A percentile compares a stretch with the other conserved stretches of the same genome.
These are phyloP conservation scores for Panicum miliaceum DNA, from an alignment of 176 grass and related monocot genomes.

Conservation along the genomic window DNA sequence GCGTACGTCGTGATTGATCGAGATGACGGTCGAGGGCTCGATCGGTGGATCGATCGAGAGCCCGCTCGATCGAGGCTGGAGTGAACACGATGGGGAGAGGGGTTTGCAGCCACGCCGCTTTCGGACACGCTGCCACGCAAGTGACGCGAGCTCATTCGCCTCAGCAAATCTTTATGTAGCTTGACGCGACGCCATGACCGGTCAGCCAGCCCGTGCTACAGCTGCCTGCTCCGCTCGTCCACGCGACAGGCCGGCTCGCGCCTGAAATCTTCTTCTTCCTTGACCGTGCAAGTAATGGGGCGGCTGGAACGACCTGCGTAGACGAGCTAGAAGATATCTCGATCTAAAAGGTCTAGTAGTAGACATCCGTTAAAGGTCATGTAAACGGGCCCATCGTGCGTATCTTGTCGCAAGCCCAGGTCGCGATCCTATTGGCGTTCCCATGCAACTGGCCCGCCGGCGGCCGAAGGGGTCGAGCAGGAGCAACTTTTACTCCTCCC, in stretches of 20 bases:
- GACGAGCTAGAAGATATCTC: neutral
- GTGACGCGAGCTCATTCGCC: constrained; percentile 10
- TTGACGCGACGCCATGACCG: constrained; percentile 44
- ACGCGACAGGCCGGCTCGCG: neutral
- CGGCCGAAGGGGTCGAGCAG: constrained; percentile 18
- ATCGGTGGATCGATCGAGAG: neutral
- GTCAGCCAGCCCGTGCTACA: neutral
- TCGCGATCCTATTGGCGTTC: constrained; percentile 15
- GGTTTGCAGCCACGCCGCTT: neutral
- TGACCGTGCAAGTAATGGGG: constrained; percentile 28
- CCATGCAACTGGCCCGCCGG: constrained; percentile 37
- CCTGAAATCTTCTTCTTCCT: neutral
- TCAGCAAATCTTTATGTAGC: constrained; percentile 1
- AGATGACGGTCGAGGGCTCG: neutral
- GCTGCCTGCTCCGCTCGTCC: neutral
- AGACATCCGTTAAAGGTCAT: constrained; percentile 15
- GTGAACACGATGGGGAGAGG: neutral
- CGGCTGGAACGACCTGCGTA: constrained; percentile 5
- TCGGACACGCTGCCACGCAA: constrained; percentile 24
- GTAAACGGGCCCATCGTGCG: neutral
- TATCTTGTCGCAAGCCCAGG: neutral
- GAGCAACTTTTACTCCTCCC: constrained; percentile 50
- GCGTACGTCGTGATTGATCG: too few relatives aligned
- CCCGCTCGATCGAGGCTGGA: neutral
- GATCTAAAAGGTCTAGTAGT: neutral